Conservation (phyloP, 176 grass and related monocot genomes). For the Triticum turgidum region DNA sequence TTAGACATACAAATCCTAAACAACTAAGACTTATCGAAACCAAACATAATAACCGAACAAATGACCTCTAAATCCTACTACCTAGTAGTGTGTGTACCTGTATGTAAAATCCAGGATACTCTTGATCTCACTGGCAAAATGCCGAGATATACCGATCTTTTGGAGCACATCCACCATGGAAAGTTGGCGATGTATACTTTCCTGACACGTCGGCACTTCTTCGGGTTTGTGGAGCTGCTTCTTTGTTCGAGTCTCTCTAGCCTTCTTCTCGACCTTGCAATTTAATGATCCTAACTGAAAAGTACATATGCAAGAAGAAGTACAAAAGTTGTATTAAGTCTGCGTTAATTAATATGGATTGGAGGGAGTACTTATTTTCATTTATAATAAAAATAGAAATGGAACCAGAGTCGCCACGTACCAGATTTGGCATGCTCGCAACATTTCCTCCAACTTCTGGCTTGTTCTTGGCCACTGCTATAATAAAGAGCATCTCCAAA, state of each 20-base stretch:
- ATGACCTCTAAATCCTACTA: neutral
- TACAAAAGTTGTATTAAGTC: too few relatives aligned
- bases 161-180: constrained; percentile 55
- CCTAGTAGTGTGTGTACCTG: constrained; percentile 18
- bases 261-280: neutral
- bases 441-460: neutral
- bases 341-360: too few relatives aligned
- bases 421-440: neutral
- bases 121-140: constrained; percentile 54
- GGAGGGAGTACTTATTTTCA: too few relatives aligned
- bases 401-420: neutral
- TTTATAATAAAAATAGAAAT: too few relatives aligned
- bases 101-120: constrained; percentile 53
- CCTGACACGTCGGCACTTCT: neutral
- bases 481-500: too few relatives aligned
- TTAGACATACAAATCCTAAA: neutral
- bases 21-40: neutral
- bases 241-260: neutral
- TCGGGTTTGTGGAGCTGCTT: neutral
- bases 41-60: neutral
- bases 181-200: constrained; percentile 45
- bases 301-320: too few relatives aligned
- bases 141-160: constrained; percentile 52
- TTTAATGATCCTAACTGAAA: neutral
- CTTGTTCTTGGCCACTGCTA: neutral